Evolutionary conservation across 305 asterid genomes (phyloP), one percentile per base, ranked within the genome.

Genomic region (Stenogyne calaminthoides): DNA sequence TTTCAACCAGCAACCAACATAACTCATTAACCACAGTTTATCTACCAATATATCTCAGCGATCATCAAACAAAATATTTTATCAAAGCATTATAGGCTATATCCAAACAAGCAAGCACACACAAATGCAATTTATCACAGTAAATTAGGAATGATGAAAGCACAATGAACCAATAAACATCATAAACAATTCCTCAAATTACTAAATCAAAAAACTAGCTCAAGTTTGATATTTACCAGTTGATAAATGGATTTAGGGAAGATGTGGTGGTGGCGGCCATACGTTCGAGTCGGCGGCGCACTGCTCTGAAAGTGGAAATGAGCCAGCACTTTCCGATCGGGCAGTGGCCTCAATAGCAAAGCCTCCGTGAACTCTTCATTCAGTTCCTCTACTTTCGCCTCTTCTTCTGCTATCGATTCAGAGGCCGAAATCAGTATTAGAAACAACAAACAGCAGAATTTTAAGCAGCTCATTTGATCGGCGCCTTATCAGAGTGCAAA

Each of bases 171-270:
- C 27, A 61, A 59, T 7, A 8, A 55, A 47, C 67, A 39, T 15
- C 22, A 19, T 27, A 60, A 44, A 39, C 55, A 19, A 36, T 56
- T 40, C 42, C 46, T 25, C 66, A 69, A 51, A 49, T 25, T n/a
- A 29, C 15, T 4, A 19, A 49, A 29, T 27, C 10, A 57, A 34
- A 18, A 14, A 14, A 71, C 3, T 4, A 36, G 56, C 25, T 47
- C 2, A 56, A 70, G 67, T 34, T 61, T 5, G 36, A 57, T 10
- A n/a, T 25, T 32, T 72, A 92, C 99, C 96, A 95, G 89, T 69
- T 92, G 98, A 81, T 88, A 92, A 70, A 95, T 92, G 59, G 99
- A 87, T 86, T 92, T 95, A 63, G 98, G 99, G 86, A 92, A 95
- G 80, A 92, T 88, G 72, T 77, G 77, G 77, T 92, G 99, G 84